phyloP scores from a whole-genome alignment of 225 moss, liverwort and hornwort species.

The Thuidium tamariscinum region DNA sequence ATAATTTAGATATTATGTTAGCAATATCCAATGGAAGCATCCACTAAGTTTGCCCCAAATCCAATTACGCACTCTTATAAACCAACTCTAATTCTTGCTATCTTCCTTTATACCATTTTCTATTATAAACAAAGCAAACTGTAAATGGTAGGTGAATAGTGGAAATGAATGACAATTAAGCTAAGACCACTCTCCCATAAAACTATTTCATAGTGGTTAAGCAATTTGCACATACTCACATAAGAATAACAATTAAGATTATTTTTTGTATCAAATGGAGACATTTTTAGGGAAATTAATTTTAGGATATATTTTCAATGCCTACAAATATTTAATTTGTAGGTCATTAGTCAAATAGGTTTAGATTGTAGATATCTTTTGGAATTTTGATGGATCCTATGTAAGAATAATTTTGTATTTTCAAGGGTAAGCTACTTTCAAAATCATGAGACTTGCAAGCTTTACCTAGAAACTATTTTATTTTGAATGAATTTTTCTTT shows the following conservation, averaged over 20 bases:
- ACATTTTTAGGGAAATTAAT: rapidly evolving
- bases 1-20: background rate
- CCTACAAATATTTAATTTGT: background rate
- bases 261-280: background rate
- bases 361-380: background rate
- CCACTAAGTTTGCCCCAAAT: rapidly evolving
- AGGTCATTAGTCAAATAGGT: rapidly evolving
- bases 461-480: background rate
- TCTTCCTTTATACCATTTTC: background rate
- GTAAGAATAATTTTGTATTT: background rate
- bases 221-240: background rate
- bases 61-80: rapidly evolving
- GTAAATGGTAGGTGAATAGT: background rate
- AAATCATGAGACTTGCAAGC: rapidly evolving
- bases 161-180: background rate
- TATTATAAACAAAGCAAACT: rapidly evolving
- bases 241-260: background rate
- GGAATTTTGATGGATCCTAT: background rate
- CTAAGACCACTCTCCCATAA: background rate
- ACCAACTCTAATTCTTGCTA: background rate
- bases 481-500: background rate
- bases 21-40: background rate
- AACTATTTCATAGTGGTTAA: background rate
- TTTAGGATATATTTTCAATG: background rate
- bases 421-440: rapidly evolving